Percentiles rank a stretch among this genome's conserved stretches.
These are phyloP conservation scores for Biscogniauxia sp. DNA, from an alignment of 2,329 filamentous ascomycete genomes.

Conservation along the genomic window DNA sequence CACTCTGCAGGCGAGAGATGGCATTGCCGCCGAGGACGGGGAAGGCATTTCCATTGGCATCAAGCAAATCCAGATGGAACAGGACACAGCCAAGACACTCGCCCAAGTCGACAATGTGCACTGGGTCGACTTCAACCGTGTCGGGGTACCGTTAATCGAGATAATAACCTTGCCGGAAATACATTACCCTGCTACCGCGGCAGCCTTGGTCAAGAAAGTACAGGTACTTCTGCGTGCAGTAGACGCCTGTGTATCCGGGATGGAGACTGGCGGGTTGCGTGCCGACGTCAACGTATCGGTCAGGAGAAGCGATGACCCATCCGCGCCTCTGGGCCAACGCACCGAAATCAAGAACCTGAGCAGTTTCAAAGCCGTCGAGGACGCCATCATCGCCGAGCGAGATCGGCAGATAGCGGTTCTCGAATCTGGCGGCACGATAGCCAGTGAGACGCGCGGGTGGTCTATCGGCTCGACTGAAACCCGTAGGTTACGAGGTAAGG, in stretches of 20 bases:
- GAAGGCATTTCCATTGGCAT: conserved; percentile 73
- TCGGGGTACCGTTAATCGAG: conserved; percentile 86
- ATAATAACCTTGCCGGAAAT: conserved; percentile 92
- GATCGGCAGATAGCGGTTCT: conserved; percentile 82
- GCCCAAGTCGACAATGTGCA: conserved; percentile 70
- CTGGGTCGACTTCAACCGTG: conserved; percentile 90
- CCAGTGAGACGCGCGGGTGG: conserved; percentile 92
- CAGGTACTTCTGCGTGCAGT: conserved; percentile 77
- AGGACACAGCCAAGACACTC: conserved; percentile 94
- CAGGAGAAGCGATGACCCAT: conserved; percentile 49
- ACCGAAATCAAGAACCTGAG: conserved; percentile 98
- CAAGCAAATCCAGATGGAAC: conserved; percentile 94
- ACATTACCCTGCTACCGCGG: conserved; percentile 81
- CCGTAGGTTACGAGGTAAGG: conserved; percentile 79
- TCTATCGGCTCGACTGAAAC: conserved; percentile 82
- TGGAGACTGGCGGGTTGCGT: conserved; percentile 87
- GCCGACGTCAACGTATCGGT: conserved; percentile 97
- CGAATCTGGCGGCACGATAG: conserved; percentile 69
- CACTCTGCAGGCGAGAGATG: conserved; percentile 71
- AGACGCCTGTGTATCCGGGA: conserved; percentile 83
- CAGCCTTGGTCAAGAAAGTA: conserved; percentile 84
- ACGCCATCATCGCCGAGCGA: conserved; percentile 87
- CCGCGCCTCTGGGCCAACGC: conserved; percentile 66
- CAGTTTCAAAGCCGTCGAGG: conserved; percentile 92
- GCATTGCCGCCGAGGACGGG: conserved; percentile 72